Percentiles rank a stretch among this genome's conserved stretches.
phyloP scores from a whole-genome alignment of 2,329 filamentous ascomycete genomes.

The Epicoccum sorghinum region DNA sequence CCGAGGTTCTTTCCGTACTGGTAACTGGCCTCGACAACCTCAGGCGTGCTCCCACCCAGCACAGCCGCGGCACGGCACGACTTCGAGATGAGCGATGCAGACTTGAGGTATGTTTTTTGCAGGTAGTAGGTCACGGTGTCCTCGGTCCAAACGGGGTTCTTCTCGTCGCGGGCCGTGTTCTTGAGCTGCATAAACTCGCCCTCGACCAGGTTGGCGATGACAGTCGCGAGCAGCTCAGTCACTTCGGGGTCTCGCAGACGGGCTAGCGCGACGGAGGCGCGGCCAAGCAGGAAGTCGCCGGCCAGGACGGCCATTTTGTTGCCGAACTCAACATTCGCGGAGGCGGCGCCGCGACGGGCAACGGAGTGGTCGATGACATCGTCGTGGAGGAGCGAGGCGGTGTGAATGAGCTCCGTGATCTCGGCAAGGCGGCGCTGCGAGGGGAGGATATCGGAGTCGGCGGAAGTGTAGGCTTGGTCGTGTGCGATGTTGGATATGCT shows the following conservation, averaged over 20 bases:
- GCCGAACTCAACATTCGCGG: constrained; percentile 92
- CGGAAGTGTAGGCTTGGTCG: constrained; percentile 52
- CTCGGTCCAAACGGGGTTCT: constrained; percentile 82
- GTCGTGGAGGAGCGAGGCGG: constrained; percentile 93
- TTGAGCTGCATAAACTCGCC: constrained; percentile 99
- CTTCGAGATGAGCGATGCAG: constrained; percentile 93
- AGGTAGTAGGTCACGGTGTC: constrained; percentile 92
- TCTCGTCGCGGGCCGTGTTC: constrained; percentile 90
- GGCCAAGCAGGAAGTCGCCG: constrained; percentile 92
- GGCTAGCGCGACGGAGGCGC: constrained; percentile 91
- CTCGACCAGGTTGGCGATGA: constrained; percentile 96
- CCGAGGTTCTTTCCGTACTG: constrained; percentile 91
- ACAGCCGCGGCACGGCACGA: constrained; percentile 90
- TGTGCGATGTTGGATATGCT: constrained; percentile 54
- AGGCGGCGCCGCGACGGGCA: constrained; percentile 80
- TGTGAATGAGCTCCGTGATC: constrained; percentile 97
- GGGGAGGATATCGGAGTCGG: constrained; percentile 78
- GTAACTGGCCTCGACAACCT: constrained; percentile 90
- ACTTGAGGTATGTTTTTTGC: constrained; percentile 98
- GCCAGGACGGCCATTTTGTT: constrained; percentile 99
- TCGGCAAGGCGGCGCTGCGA: constrained; percentile 91
- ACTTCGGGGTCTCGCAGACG: constrained; percentile 92
- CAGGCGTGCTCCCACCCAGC: constrained; percentile 75
- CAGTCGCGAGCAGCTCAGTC: constrained; percentile 89
- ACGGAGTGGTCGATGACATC: constrained; percentile 96